Evolutionary conservation across 371 early-diverging fungal species (phyloP), one percentile per base, ranked within the genome.

Genomic region (Smittium culicis): DNA sequence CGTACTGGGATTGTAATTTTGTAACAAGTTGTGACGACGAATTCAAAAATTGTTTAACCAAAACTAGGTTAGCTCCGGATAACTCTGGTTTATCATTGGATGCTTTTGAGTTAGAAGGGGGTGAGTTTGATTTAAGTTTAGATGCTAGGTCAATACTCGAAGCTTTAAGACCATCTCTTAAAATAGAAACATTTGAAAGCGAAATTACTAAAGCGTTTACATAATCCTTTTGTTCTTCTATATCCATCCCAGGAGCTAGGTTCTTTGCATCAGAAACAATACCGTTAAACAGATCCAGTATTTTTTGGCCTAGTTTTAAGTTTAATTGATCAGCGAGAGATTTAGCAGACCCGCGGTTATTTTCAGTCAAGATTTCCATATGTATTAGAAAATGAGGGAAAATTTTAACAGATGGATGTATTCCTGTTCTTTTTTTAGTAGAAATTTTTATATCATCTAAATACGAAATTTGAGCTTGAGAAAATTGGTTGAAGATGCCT

Each of bases 391-490:
- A 94, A 32, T 70, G 70, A 28, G 96, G 96, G 72, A 96, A 96
- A 5, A 88, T 89, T 2, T 87, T 82, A 61, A 94, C 85, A 70
- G 88, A 91, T 0, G 90, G 83, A 24, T 94, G 79, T 29, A 93
- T 88, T 25, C 98, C 96, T 60, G 81, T 83, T 8, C 94, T 83
- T 68, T 89, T 89, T 73, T 93, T 93, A 45, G 86, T 81, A 32
- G 84, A 89, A 58, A 92, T 84, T 72, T 94, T 91, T 2, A 89
- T 90, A 29, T 93, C 94, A 63, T 97, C 96, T 68, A 97, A 92
- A 25, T 84, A 81, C 67, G 85, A 85, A 35, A 93, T 78, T 76
- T 96, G 96, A 45, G 94, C 94, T 16, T 86, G 86, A 62, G 93
- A 79, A 76, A 89, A 93, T 66, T 81, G 83, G 32, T 88, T 88